These are phyloP conservation scores for Hymenoscyphus repandus DNA, from an alignment of 2,329 filamentous ascomycete species.

Conservation along the genomic window DNA sequence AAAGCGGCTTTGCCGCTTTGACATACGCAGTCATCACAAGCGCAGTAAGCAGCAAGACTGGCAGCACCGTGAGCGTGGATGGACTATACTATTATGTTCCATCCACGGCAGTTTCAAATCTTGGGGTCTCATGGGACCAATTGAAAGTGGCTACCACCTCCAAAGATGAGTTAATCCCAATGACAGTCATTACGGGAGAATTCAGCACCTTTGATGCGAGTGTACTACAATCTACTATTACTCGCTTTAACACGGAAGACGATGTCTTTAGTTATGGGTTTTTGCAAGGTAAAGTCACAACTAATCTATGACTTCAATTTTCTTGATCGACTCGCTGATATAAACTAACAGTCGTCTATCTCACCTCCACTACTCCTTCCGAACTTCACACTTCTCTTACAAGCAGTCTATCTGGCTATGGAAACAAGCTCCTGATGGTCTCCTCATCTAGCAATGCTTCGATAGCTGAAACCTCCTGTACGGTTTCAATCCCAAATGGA, in stretches of 20 bases:
- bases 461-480: conserved; percentile 7
- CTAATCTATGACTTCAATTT: not conserved
- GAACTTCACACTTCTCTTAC: conserved; percentile 8
- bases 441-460: conserved; percentile 13
- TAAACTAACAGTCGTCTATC: conserved; percentile 15
- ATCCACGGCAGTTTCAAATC: conserved; percentile 18
- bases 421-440: conserved; percentile 21
- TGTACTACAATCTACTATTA: conserved; percentile 17
- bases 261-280: conserved; percentile 28
- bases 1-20: not conserved
- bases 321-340: too few species aligned
- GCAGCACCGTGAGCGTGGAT: conserved; percentile 24
- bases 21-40: not conserved
- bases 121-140: conserved; percentile 13
- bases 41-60: conserved; percentile 8
- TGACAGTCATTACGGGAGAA: conserved; percentile 21
- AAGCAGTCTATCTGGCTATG: conserved; percentile 17
- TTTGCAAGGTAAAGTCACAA: conserved; percentile 20
- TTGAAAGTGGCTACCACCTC: conserved; percentile 11
- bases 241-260: conserved; percentile 7
- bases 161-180: conserved; percentile 20
- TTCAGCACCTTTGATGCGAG: conserved; percentile 16
- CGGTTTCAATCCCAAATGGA: conserved; percentile 35
- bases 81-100: conserved; percentile 30
- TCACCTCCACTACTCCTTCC: conserved; percentile 11